These are phyloP conservation scores for Fraxinus xanthoxyloides DNA, from an alignment of 305 asterid species.

Conservation along the genomic window DNA sequence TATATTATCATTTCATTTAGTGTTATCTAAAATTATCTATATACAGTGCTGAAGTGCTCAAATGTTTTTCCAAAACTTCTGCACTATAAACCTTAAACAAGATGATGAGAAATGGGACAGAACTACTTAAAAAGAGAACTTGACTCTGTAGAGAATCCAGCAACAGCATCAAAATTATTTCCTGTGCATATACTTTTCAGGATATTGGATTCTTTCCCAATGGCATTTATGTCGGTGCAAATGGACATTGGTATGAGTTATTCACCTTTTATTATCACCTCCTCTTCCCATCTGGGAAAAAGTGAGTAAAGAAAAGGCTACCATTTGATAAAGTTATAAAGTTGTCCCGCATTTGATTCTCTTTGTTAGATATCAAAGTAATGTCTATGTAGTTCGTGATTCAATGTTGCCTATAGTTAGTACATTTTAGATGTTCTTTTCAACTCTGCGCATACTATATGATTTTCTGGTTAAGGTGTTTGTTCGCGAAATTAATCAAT, in stretches of 20 bases:
- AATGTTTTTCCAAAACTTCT: conserved; percentile 8
- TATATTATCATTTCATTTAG: background rate
- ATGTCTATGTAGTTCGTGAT: background rate
- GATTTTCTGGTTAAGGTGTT: background rate
- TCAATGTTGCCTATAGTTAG: background rate
- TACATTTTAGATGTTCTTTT: conserved; percentile 11
- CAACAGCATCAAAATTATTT: background rate
- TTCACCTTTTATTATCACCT: background rate
- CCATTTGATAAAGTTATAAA: background rate
- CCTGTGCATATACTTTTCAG: background rate
- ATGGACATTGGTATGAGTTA: background rate
- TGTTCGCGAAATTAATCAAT: conserved; percentile 7
- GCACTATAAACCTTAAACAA: conserved; percentile 2
- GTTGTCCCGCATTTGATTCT: background rate
- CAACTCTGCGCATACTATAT: background rate
- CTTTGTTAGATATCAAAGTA: background rate
- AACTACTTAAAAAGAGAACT: background rate
- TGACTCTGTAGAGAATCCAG: conserved; percentile 1
- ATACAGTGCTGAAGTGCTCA: conserved; percentile 4
- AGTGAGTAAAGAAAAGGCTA: background rate
- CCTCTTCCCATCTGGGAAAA: conserved; percentile 1
- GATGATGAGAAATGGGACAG: background rate
- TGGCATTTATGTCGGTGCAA: conserved; percentile 3
- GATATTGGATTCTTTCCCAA: conserved; percentile 7
- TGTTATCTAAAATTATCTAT: background rate